Evolutionary conservation across 352 stramenopile genomes (phyloP).

Genomic region (Globisporangium abappressorium): DNA sequence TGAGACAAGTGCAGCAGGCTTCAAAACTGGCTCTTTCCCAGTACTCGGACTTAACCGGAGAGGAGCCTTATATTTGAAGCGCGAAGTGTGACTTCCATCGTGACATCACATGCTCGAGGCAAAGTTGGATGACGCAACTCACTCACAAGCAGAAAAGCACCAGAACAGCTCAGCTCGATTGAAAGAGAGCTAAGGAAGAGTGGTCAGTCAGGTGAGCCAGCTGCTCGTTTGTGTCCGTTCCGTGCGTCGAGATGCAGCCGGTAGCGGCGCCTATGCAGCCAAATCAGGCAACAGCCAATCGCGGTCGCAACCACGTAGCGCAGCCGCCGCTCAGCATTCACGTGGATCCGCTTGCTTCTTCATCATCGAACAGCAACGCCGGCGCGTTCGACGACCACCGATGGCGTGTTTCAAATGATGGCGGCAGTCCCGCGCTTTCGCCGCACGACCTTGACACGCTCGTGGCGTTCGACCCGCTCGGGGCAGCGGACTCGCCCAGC

Average conservation of each 20-base stretch:
- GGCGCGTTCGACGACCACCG: background rate
- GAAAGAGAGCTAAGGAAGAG: background rate
- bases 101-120: background rate
- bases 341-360: background rate
- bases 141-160: background rate
- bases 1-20: no score
- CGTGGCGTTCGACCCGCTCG: background rate
- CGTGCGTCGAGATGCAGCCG: constrained; percentile 6
- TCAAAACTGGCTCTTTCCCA: no score
- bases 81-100: background rate
- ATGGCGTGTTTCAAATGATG: background rate
- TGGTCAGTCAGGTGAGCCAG: background rate
- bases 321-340: background rate
- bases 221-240: background rate
- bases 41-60: background rate
- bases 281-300: background rate
- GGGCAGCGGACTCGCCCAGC: background rate
- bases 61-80: background rate
- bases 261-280: background rate
- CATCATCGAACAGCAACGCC: background rate
- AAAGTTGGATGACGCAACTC: constrained; percentile 9
- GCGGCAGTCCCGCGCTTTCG: background rate
- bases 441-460: background rate
- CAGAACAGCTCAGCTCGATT: background rate
- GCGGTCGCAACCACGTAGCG: background rate